phyloP scores from a whole-genome alignment of 805 yeast species.

The Saccharomyces eubayanus region DNA sequence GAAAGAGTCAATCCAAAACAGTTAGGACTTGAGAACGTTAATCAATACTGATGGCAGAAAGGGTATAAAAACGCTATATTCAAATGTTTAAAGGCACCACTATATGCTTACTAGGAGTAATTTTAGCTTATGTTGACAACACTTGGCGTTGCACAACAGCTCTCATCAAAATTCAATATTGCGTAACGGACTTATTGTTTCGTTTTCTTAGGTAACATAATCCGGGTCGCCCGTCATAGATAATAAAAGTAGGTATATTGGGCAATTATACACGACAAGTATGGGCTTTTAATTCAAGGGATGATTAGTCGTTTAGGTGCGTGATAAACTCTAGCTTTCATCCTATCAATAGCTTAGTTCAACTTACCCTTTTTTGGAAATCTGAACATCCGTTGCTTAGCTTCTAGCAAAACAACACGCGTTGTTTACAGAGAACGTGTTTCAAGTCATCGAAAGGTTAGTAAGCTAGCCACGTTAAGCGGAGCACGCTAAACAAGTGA shows the following conservation, averaged over 20 bases:
- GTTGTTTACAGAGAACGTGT: neutral
- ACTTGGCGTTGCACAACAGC: neutral
- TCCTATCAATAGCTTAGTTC: neutral
- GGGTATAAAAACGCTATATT: neutral
- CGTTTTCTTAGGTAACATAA: neutral
- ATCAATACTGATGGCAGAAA: neutral
- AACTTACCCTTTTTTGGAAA: neutral
- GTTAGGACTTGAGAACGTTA: neutral
- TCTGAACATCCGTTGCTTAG: neutral
- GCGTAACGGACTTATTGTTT: neutral
- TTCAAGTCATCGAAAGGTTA: neutral
- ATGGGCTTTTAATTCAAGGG: neutral
- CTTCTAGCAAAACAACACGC: neutral
- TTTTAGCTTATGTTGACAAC: neutral
- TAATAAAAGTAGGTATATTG: neutral
- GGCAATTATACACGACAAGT: neutral
- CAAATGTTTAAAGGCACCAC: neutral
- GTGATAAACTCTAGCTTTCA: neutral
- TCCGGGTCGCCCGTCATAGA: neutral
- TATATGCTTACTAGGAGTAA: neutral
- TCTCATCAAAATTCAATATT: neutral
- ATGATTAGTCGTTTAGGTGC: neutral
- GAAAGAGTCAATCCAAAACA: neutral
- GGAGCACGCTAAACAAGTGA: neutral
- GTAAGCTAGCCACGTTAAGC: neutral